phyloP scores from a whole-genome alignment of 2,329 filamentous ascomycete species.

The Hymenoscyphus fructigenus region DNA sequence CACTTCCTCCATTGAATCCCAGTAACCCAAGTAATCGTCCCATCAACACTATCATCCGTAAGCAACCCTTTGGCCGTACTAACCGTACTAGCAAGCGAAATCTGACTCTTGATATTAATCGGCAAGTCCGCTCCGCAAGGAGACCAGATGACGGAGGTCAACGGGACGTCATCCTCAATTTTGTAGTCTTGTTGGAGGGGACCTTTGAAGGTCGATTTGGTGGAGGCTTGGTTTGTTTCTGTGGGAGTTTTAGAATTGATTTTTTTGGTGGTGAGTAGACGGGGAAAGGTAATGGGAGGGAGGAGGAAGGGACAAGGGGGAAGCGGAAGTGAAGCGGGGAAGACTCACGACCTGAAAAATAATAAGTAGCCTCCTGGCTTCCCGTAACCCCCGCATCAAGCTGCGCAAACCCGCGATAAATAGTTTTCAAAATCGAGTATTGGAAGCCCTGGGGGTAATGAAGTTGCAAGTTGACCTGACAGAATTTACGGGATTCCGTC shows the following conservation, averaged over 20 bases:
- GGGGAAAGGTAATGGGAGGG: not conserved
- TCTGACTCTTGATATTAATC: slow-evolving; percentile 16
- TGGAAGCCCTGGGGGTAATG: slow-evolving; percentile 21
- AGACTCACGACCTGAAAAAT: slow-evolving; percentile 17
- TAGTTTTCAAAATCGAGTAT: slow-evolving; percentile 17
- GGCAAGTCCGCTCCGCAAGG: slow-evolving; percentile 19
- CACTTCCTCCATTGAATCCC: slow-evolving; percentile 11
- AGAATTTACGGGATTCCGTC: slow-evolving; percentile 16
- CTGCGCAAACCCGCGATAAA: slow-evolving; percentile 13
- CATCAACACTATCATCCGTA: slow-evolving; percentile 13
- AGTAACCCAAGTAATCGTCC: slow-evolving; percentile 11
- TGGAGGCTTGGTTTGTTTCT: slow-evolving; percentile 8
- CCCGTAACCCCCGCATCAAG: slow-evolving; percentile 15
- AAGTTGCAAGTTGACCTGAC: slow-evolving; percentile 20
- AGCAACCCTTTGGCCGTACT: slow-evolving; percentile 8
- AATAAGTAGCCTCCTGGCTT: slow-evolving; percentile 15
- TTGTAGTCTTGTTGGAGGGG: slow-evolving; percentile 10
- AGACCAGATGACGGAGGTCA: slow-evolving; percentile 18
- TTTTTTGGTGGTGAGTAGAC: not conserved
- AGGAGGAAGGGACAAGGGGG: not conserved
- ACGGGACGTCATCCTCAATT: slow-evolving; percentile 2
- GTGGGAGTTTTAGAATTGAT: not conserved
- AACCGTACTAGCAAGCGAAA: slow-evolving; percentile 1
- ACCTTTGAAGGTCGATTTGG: slow-evolving; percentile 14
- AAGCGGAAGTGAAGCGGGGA: not conserved